A percentile compares a stretch with the other conserved stretches of the same genome.
Conservation (phyloP, 1,284 basidiomycete species). For the Leccinum fallax region DNA sequence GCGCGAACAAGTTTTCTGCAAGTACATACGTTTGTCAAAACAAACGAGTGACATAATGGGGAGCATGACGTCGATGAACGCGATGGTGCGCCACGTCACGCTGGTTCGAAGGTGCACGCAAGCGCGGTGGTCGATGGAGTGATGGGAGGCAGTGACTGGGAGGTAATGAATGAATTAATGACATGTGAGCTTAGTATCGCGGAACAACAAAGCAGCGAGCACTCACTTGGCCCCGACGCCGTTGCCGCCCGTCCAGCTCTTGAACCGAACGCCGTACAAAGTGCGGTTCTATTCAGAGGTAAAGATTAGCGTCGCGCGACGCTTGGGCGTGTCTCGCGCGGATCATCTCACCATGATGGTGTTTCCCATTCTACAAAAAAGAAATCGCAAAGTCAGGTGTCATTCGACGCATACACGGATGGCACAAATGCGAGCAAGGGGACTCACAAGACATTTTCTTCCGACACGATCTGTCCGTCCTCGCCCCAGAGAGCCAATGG, state of each 20-base stretch:
- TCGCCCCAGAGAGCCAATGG: conserved; percentile 49
- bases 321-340: not conserved
- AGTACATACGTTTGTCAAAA: too few species aligned
- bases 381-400: not conserved
- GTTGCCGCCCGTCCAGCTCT: conserved; percentile 63
- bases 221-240: conserved; percentile 49
- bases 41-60: conserved; percentile 17
- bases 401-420: not conserved
- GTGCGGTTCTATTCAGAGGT: conserved; percentile 33
- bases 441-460: conserved; percentile 50
- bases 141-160: not conserved
- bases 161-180: too few species aligned
- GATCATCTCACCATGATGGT: not conserved
- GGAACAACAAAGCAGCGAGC: not conserved
- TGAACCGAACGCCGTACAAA: conserved; percentile 61
- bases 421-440: not conserved
- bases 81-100: conserved; percentile 58
- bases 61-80: conserved; percentile 53
- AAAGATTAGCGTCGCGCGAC: not conserved
- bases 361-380: conserved; percentile 46
- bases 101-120: too few species aligned
- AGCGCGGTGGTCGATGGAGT: not conserved
- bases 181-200: not conserved
- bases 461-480: conserved; percentile 51
- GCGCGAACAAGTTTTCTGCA: too few species aligned